Evolutionary conservation across 1,284 basidiomycete species (phyloP).

Genomic region (Schizophyllum amplum): DNA sequence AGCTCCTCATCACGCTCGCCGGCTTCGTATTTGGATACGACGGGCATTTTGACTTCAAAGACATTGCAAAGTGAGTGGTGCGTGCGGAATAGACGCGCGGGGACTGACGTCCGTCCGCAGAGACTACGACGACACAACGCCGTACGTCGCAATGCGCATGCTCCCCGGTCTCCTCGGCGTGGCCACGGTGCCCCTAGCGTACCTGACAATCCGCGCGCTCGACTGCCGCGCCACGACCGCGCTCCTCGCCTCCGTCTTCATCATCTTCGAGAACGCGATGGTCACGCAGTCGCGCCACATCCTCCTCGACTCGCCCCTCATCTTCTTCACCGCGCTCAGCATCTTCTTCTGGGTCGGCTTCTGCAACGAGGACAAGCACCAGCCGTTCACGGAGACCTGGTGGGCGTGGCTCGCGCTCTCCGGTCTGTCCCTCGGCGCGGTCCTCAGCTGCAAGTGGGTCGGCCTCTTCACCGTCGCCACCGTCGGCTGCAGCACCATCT

Average conservation of each 20-base stretch:
- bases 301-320: constrained; percentile 92
- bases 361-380: constrained; percentile 80
- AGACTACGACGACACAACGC: constrained; percentile 70
- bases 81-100: not conserved
- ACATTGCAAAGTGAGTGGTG: constrained; percentile 81
- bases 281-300: constrained; percentile 95
- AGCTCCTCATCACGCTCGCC: constrained; percentile 88
- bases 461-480: constrained; percentile 99
- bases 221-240: constrained; percentile 88
- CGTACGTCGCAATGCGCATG: constrained; percentile 94
- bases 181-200: constrained; percentile 83
- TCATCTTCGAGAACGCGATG: constrained; percentile 96
- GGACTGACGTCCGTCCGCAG: constrained; percentile 29
- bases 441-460: constrained; percentile 96
- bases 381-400: constrained; percentile 81
- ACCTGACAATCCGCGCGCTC: constrained; percentile 88
- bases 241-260: constrained; percentile 81
- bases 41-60: constrained; percentile 94
- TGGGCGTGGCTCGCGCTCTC: constrained; percentile 91
- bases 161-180: constrained; percentile 89
- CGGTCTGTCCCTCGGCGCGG: constrained; percentile 86
- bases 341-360: constrained; percentile 87
- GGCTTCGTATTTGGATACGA: constrained; percentile 88
- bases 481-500: constrained; percentile 77
- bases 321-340: constrained; percentile 95